phyloP scores from a whole-genome alignment of 78 protist species.

The Dictyostelium citrinum region DNA sequence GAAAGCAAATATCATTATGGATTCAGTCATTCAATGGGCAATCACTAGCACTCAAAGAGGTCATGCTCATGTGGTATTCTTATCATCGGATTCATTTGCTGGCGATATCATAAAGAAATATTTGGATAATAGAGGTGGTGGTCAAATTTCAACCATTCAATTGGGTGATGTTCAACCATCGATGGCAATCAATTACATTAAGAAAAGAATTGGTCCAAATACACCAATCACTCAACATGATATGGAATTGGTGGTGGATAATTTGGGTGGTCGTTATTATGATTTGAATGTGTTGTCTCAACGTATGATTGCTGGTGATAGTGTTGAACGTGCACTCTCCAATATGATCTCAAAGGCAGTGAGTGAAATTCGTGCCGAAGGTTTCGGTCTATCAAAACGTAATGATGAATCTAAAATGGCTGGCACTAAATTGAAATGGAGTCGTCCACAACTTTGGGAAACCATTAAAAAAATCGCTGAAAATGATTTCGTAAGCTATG shows the following conservation, averaged over 20 bases:
- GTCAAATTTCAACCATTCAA: slow-evolving; percentile 52
- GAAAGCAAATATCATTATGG: slow-evolving; percentile 67
- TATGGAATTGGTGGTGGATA: not conserved
- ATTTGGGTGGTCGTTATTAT: slow-evolving; percentile 66
- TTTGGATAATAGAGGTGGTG: slow-evolving; percentile 57
- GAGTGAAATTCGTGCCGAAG: slow-evolving; percentile 59
- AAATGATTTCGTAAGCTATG: slow-evolving; percentile 9
- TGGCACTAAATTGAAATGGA: slow-evolving; percentile 24
- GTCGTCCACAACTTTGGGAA: slow-evolving; percentile 74
- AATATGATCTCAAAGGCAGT: slow-evolving; percentile 35
- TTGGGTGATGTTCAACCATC: slow-evolving; percentile 39
- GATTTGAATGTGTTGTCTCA: slow-evolving; percentile 44
- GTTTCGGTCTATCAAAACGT: slow-evolving; percentile 65
- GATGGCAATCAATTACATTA: slow-evolving; percentile 20
- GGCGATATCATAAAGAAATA: slow-evolving; percentile 51
- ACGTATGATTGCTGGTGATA: slow-evolving; percentile 29
- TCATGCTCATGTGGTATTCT: slow-evolving; percentile 57
- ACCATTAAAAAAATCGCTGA: slow-evolving; percentile 52
- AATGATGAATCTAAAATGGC: slow-evolving; percentile 1
- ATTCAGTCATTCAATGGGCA: slow-evolving; percentile 65
- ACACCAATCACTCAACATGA: not conserved
- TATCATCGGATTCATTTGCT: slow-evolving; percentile 68
- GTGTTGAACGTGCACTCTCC: not conserved
- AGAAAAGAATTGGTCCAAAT: not conserved
- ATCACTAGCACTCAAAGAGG: slow-evolving; percentile 60